A percentile compares a stretch with the other conserved stretches of the same genome.
Conservation (phyloP, 1,139 yeast genomes). For the Taiozyma sp. region DNA sequence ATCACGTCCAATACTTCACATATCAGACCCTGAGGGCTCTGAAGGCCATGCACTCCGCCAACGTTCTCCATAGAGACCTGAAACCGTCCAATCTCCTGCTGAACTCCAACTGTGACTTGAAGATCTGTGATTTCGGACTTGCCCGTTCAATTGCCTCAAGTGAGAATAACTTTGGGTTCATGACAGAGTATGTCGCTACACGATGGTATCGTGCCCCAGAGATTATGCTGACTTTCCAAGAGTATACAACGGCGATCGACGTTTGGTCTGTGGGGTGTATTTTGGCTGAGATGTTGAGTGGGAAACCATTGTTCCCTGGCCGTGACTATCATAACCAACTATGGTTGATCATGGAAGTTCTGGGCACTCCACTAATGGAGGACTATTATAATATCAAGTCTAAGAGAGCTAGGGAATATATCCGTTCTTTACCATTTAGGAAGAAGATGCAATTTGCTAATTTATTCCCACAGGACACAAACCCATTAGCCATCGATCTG, state of each 20-base stretch:
- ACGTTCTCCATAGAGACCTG: conserved; percentile 87
- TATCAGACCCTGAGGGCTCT: conserved; percentile 90
- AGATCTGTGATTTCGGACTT: conserved; percentile 92
- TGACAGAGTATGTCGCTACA: conserved; percentile 98
- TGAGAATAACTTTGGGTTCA: conserved; percentile 62
- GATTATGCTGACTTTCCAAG: conserved; percentile 90
- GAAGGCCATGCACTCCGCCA: conserved; percentile 86
- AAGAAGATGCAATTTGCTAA: conserved; percentile 50
- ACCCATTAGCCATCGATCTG: conserved; percentile 75
- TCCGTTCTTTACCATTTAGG: conserved; percentile 66
- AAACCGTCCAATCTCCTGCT: conserved; percentile 86
- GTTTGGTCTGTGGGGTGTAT: conserved; percentile 98
- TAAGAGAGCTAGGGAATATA: conserved; percentile 82
- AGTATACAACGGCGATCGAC: conserved; percentile 92
- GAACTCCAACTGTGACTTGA: conserved; percentile 90
- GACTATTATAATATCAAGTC: conserved; percentile 79
- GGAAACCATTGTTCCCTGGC: conserved; percentile 91
- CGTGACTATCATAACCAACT: conserved; percentile 90
- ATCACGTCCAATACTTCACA: conserved; percentile 88
- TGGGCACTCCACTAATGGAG: conserved; percentile 86
- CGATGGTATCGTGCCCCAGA: conserved; percentile 98
- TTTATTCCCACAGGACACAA: conserved; percentile 47
- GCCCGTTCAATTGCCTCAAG: conserved; percentile 60
- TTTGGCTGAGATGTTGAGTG: conserved; percentile 84
- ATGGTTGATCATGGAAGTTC: conserved; percentile 77